These are phyloP conservation scores for Nothophaeocryptopus gaeumannii DNA, from an alignment of 2,329 filamentous ascomycete species.

Conservation along the genomic window DNA sequence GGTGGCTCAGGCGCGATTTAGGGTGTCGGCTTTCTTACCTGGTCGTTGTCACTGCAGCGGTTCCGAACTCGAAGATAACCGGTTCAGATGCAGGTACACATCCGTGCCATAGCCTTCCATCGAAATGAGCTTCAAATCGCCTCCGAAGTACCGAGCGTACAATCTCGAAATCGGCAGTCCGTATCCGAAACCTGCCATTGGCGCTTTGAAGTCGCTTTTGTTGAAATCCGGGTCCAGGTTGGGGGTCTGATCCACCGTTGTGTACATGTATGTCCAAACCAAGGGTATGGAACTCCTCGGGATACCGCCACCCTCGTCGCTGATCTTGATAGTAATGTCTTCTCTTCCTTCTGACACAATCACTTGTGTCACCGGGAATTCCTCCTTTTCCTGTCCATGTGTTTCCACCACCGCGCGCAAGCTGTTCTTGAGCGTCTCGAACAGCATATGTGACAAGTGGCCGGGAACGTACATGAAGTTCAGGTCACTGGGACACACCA, in stretches of 20 bases:
- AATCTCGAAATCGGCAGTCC: constrained; percentile 89
- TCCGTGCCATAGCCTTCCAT: constrained; percentile 99
- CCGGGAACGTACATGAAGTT: constrained; percentile 99
- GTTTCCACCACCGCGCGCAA: constrained; percentile 93
- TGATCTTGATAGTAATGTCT: constrained; percentile 98
- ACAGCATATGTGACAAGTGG: constrained; percentile 98
- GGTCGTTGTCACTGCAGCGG: constrained; percentile 90
- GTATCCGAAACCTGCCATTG: constrained; percentile 99
- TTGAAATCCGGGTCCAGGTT: constrained; percentile 96
- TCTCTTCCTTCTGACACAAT: constrained; percentile 97
- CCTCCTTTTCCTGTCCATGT: constrained; percentile 90
- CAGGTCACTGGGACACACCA: constrained; percentile 80
- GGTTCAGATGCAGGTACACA: constrained; percentile 96
- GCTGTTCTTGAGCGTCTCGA: constrained; percentile 98
- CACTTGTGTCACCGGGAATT: constrained; percentile 94
- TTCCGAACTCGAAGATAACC: constrained; percentile 90
- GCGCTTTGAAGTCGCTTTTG: constrained; percentile 98
- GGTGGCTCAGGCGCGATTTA: not conserved
- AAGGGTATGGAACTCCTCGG: constrained; percentile 88
- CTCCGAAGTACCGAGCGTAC: constrained; percentile 95
- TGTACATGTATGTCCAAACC: constrained; percentile 99
- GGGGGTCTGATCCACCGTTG: constrained; percentile 92
- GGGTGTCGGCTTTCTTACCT: constrained; percentile 69
- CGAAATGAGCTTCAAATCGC: constrained; percentile 94
- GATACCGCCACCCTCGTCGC: constrained; percentile 94